Percentiles rank a stretch among this genome's conserved stretches.
Conservation (phyloP, 805 yeast genomes). For the Torulaspora indica region DNA sequence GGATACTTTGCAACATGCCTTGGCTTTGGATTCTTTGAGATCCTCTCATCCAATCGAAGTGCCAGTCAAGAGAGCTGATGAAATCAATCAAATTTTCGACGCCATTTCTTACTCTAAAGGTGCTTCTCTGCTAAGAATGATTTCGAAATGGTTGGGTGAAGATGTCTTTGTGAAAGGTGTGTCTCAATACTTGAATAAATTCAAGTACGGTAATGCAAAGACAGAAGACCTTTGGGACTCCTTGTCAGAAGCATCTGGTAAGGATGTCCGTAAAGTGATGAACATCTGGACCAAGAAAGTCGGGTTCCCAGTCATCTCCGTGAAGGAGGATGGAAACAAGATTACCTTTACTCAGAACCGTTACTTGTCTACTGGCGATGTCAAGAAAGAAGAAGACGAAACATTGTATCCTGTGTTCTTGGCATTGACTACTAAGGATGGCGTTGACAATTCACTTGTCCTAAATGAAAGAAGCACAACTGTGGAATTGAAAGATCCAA, state of each 20-base stretch:
- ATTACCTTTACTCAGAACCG: slow-evolving; percentile 65
- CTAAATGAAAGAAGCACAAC: slow-evolving; percentile 48
- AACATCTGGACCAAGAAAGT: slow-evolving; percentile 74
- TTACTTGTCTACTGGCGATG: slow-evolving; percentile 73
- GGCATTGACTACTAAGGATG: slow-evolving; percentile 54
- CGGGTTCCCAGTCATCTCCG: slow-evolving; percentile 71
- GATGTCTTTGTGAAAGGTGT: slow-evolving; percentile 75
- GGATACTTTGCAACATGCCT: slow-evolving; percentile 69
- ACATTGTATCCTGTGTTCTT: slow-evolving; percentile 66
- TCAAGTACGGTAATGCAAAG: slow-evolving; percentile 70
- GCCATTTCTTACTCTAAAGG: slow-evolving; percentile 82
- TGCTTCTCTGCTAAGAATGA: slow-evolving; percentile 73
- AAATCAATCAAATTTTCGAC: slow-evolving; percentile 79
- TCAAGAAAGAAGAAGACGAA: slow-evolving; percentile 65
- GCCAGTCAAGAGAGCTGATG: slow-evolving; percentile 71
- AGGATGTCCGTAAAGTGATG: slow-evolving; percentile 70
- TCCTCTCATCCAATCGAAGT: slow-evolving; percentile 85
- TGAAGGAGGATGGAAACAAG: slow-evolving; percentile 50
- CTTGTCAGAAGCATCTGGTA: slow-evolving; percentile 61
- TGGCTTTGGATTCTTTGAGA: slow-evolving; percentile 70
- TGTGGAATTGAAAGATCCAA: slow-evolving; percentile 42
- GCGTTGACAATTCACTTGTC: slow-evolving; percentile 55
- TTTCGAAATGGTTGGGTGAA: slow-evolving; percentile 74
- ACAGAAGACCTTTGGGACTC: slow-evolving; percentile 77
- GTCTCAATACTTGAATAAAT: slow-evolving; percentile 67